Evolutionary conservation across 345 rosid species (phyloP).

Genomic region (Lepidium africanum): DNA sequence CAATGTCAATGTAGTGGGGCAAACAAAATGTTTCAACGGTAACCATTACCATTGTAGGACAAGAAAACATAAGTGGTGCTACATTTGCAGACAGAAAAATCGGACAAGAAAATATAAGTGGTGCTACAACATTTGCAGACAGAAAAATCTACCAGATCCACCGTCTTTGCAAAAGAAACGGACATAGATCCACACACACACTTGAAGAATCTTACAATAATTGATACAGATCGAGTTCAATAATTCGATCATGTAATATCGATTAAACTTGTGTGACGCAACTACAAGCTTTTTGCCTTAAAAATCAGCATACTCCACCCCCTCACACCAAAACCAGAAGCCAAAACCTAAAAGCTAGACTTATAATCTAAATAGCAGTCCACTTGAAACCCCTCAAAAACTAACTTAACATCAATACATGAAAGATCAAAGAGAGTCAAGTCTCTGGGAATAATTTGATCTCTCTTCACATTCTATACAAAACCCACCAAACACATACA

Average conservation of each 20-base stretch:
- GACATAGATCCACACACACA: constrained; percentile 7
- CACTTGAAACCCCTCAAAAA: constrained; percentile 17
- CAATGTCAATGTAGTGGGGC: constrained; percentile 16
- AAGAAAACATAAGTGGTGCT: too few relatives aligned
- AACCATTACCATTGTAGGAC: constrained; percentile 10
- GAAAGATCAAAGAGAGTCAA: constrained; percentile 21
- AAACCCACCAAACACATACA: constrained; percentile 31
- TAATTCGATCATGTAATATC: background rate
- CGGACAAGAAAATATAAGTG: too few relatives aligned
- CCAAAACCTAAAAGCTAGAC: constrained; percentile 21
- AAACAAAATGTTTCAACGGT: constrained; percentile 10
- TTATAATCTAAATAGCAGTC: constrained; percentile 16
- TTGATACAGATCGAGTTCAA: background rate
- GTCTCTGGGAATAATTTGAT: constrained; percentile 4
- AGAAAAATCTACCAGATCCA: constrained; percentile 10
- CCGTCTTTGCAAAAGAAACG: background rate
- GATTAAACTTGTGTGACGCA: background rate
- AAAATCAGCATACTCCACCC: constrained; percentile 21
- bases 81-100: too few relatives aligned
- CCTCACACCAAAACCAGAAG: constrained; percentile 6
- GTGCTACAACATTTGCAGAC: constrained; percentile 2
- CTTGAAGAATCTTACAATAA: background rate
- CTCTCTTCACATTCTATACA: constrained; percentile 41
- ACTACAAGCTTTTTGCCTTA: constrained; percentile 27
- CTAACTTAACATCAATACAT: constrained; percentile 25